These are phyloP conservation scores for Dioscorea zingiberensis DNA, from an alignment of 106 monocot genomes.

Conservation along the genomic window DNA sequence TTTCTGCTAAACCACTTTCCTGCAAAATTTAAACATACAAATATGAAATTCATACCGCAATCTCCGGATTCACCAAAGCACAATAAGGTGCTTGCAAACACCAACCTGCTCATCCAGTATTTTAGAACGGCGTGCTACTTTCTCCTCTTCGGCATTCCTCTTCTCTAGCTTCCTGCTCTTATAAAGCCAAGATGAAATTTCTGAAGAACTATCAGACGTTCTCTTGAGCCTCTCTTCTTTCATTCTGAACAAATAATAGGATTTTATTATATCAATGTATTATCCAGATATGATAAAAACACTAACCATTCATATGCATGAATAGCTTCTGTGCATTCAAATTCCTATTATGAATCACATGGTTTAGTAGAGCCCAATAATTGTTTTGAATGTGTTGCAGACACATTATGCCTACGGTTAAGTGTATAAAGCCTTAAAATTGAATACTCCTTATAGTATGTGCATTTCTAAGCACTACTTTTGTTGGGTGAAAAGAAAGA, in stretches of 20 bases:
- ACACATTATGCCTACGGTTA: background rate
- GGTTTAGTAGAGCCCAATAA: background rate
- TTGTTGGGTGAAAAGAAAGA: too few relatives aligned
- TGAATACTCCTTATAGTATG: too few relatives aligned
- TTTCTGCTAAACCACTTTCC: conserved; percentile 66
- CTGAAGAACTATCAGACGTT: conserved; percentile 50
- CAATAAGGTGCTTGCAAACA: background rate
- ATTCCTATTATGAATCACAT: background rate
- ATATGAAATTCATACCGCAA: background rate
- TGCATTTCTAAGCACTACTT: too few relatives aligned
- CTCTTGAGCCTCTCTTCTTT: conserved; percentile 63
- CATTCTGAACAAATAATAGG: conserved; percentile 26
- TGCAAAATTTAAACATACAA: conserved; percentile 20
- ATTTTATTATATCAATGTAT: background rate
- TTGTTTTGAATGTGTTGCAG: background rate
- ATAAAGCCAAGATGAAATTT: conserved; percentile 68
- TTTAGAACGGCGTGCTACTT: conserved; percentile 50
- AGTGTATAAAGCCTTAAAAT: background rate
- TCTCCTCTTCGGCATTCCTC: conserved; percentile 51
- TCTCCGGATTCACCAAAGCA: background rate
- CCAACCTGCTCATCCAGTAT: conserved; percentile 73
- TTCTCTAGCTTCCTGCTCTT: conserved; percentile 71
- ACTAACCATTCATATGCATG: background rate
- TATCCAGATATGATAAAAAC: too few relatives aligned
- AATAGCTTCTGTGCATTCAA: background rate